These are phyloP conservation scores for Dothistroma pini DNA, from an alignment of 2,329 filamentous ascomycete genomes.

Conservation along the genomic window DNA sequence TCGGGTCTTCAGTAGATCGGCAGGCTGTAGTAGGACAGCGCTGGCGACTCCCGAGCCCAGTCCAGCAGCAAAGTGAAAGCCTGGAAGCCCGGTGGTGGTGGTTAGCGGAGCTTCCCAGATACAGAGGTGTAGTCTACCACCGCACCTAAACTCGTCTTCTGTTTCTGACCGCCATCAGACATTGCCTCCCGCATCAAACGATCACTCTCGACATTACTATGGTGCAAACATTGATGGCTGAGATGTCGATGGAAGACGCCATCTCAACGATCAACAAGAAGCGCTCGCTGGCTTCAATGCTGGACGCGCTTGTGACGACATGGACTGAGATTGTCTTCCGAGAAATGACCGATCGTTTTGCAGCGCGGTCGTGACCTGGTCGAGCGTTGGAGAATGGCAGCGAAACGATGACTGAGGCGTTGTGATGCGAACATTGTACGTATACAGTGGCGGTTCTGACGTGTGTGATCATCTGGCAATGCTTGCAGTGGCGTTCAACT, in stretches of 20 bases:
- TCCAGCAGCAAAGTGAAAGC: slow-evolving; percentile 85
- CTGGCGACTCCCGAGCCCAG: slow-evolving; percentile 83
- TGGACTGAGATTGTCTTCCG: too few species aligned
- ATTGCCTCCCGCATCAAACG: slow-evolving; percentile 37
- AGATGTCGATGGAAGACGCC: neutral
- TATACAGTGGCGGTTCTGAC: too few species aligned
- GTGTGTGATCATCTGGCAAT: too few species aligned
- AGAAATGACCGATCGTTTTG: too few species aligned
- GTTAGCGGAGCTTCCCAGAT: slow-evolving; percentile 1
- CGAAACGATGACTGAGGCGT: too few species aligned
- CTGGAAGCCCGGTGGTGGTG: slow-evolving; percentile 38
- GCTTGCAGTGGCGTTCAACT: neutral
- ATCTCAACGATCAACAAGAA: too few species aligned
- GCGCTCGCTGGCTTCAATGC: too few species aligned
- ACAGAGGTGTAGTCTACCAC: neutral
- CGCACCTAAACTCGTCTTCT: slow-evolving; percentile 51
- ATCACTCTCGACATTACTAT: neutral
- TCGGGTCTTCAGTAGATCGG: slow-evolving; percentile 93
- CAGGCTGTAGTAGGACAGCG: slow-evolving; percentile 86
- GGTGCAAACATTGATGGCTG: neutral
- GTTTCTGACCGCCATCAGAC: slow-evolving; percentile 50
- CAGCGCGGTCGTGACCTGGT: too few species aligned
- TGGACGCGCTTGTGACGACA: too few species aligned
- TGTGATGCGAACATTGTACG: too few species aligned
- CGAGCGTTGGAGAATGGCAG: too few species aligned